Conservation (phyloP, 805 yeast species). For the Cyberlindnera xylosilytica region DNA sequence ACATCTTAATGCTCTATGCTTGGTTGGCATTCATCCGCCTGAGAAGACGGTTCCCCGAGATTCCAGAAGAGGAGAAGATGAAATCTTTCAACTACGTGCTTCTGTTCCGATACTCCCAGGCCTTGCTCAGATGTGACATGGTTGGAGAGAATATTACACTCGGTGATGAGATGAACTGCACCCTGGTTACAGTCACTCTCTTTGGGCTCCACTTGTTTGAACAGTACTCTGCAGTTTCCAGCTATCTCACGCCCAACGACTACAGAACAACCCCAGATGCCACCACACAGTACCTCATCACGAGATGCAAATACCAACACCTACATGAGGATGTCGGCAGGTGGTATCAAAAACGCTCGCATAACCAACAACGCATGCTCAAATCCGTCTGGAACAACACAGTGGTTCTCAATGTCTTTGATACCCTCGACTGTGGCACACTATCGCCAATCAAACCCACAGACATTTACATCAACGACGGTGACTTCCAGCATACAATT, state of each 20-base stretch:
- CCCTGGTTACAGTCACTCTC: conserved; percentile 1
- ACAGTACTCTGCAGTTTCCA: conserved; percentile 6
- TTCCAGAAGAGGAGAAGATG: conserved; percentile 2
- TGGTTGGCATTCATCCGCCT: conserved; percentile 9
- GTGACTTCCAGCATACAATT: not conserved
- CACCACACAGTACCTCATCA: conserved; percentile 2
- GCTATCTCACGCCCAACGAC: conserved; percentile 2
- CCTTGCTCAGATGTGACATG: conserved; percentile 2
- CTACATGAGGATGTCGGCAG: conserved; percentile 8
- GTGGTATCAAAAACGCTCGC: conserved; percentile 4
- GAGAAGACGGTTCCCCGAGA: conserved; percentile 1
- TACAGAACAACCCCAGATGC: not conserved
- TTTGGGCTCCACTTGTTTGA: conserved; percentile 5
- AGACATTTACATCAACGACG: not conserved
- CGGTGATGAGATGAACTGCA: not conserved
- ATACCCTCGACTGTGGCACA: conserved; percentile 3
- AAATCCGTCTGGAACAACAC: conserved; percentile 11
- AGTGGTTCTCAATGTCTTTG: conserved; percentile 7
- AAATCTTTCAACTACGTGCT: conserved; percentile 6
- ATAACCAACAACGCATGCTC: no score
- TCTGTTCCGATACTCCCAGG: conserved; percentile 4
- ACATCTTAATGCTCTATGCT: conserved; percentile 5
- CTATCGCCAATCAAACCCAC: conserved; percentile 4
- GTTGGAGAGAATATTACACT: conserved; percentile 3
- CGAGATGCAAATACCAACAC: conserved; percentile 6